Conservation (phyloP, 441 rosid species). For the Theobroma grandiflorum region DNA sequence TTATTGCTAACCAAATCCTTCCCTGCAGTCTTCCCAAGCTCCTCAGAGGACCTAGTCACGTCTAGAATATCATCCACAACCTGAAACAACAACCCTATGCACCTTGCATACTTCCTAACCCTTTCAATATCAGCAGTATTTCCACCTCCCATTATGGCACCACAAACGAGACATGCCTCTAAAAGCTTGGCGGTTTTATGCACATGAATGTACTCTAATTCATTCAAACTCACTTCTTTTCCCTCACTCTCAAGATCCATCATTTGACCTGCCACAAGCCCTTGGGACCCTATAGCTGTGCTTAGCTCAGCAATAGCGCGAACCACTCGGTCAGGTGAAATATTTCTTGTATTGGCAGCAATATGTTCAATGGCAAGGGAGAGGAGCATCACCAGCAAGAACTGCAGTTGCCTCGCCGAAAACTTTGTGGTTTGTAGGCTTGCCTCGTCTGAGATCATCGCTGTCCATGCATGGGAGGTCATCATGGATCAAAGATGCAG, state of each 20-base stretch:
- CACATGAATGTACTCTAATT: conserved; percentile 81
- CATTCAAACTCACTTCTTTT: conserved; percentile 57
- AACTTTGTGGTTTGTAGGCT: conserved; percentile 80
- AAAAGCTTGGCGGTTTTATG: conserved; percentile 86
- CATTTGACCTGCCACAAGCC: conserved; percentile 88
- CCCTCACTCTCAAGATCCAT: conserved; percentile 79
- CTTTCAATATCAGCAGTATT: conserved; percentile 68
- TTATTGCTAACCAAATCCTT: conserved; percentile 77
- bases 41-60: conserved; percentile 74
- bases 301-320: conserved; percentile 74
- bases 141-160: conserved; percentile 89
- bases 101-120: conserved; percentile 69
- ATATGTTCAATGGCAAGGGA: conserved; percentile 79
- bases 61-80: conserved; percentile 92
- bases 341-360: conserved; percentile 53
- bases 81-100: conserved; percentile 79
- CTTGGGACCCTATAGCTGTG: conserved; percentile 63
- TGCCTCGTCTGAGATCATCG: conserved; percentile 87
- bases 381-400: conserved; percentile 84
- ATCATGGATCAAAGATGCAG: conserved; percentile 84
- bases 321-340: conserved; percentile 53
- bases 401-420: conserved; percentile 81
- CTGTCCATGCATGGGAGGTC: conserved; percentile 90
- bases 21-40: conserved; percentile 88
- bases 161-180: conserved; percentile 75